Conservation (phyloP, 2,329 filamentous ascomycete genomes). For the Apiospora marii region DNA sequence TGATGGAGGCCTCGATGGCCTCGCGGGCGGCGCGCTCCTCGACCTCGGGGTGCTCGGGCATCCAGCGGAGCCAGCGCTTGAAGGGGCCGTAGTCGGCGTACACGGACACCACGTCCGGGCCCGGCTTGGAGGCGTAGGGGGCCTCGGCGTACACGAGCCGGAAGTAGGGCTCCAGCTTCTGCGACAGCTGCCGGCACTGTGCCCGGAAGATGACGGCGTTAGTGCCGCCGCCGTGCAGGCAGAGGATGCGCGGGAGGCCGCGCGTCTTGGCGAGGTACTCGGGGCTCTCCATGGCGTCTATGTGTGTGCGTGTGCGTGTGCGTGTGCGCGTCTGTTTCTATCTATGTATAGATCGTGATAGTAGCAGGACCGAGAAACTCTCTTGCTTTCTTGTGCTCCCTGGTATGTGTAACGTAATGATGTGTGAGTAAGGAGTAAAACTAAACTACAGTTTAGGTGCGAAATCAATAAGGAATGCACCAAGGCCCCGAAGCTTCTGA, state of each 20-base stretch:
- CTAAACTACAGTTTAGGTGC: not conserved
- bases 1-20: conserved; percentile 50
- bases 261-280: conserved; percentile 29
- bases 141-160: conserved; percentile 77
- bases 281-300: conserved; percentile 1
- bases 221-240: conserved; percentile 81
- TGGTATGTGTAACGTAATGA: not conserved
- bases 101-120: conserved; percentile 68
- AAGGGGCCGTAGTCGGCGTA: conserved; percentile 75
- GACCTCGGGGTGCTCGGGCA: conserved; percentile 60
- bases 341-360: conserved; percentile 4
- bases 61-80: conserved; percentile 67
- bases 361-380: not conserved
- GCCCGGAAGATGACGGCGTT: conserved; percentile 73
- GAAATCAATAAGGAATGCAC: not conserved
- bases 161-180: conserved; percentile 61
- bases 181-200: conserved; percentile 66
- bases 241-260: conserved; percentile 72
- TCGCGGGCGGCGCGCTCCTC: conserved; percentile 53
- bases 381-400: not conserved
- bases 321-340: not conserved
- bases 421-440: not conserved
- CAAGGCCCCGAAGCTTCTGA: not conserved
- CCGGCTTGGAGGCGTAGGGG: conserved; percentile 68
- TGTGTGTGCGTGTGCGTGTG: not conserved